A percentile compares a stretch with the other conserved stretches of the same genome.
These are phyloP conservation scores for Wallacemonas collosoma DNA, from an alignment of 208 protist genomes.

Conservation along the genomic window DNA sequence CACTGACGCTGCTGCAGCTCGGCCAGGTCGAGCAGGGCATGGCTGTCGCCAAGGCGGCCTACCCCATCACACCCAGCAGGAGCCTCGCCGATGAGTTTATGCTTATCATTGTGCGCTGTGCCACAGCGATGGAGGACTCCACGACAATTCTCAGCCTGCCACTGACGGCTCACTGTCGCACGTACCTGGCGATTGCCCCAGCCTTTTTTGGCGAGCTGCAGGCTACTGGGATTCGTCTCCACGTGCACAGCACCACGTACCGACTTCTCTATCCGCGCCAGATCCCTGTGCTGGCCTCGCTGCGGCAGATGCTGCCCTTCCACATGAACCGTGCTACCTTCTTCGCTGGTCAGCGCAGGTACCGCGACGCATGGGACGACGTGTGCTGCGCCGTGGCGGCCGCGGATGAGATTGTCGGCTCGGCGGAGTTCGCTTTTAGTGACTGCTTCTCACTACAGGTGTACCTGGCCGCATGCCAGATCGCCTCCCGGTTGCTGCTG, in stretches of 20 bases:
- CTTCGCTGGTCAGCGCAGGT: slow-evolving; percentile 30
- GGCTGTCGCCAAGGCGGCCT: slow-evolving; percentile 31
- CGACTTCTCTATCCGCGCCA: slow-evolving; percentile 52
- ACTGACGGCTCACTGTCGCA: slow-evolving; percentile 49
- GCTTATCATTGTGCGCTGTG: slow-evolving; percentile 41
- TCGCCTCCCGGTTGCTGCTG: slow-evolving; percentile 45
- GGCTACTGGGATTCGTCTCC: slow-evolving; percentile 38
- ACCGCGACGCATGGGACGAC: slow-evolving; percentile 64
- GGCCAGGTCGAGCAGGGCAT: slow-evolving; percentile 54
- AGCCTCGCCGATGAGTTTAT: slow-evolving; percentile 38
- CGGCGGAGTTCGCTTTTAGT: slow-evolving; percentile 68
- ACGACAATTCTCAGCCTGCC: slow-evolving; percentile 40
- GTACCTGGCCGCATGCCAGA: slow-evolving; percentile 56
- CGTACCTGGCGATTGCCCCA: slow-evolving; percentile 65
- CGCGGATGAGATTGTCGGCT: slow-evolving; percentile 78
- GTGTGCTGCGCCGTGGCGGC: slow-evolving; percentile 65
- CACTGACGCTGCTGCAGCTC: slow-evolving; percentile 69
- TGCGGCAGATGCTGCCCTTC: slow-evolving; percentile 65
- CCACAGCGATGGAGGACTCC: slow-evolving; percentile 73
- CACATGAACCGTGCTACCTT: slow-evolving; percentile 66
- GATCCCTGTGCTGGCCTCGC: slow-evolving; percentile 47
- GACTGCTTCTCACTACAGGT: slow-evolving; percentile 70
- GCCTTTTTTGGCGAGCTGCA: slow-evolving; percentile 77
- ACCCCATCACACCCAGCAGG: slow-evolving; percentile 19
- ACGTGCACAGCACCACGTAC: slow-evolving; percentile 25